Evolutionary conservation across 768 basidiomycete genomes (phyloP).

Genomic region (Paxillus ammoniavirescens): DNA sequence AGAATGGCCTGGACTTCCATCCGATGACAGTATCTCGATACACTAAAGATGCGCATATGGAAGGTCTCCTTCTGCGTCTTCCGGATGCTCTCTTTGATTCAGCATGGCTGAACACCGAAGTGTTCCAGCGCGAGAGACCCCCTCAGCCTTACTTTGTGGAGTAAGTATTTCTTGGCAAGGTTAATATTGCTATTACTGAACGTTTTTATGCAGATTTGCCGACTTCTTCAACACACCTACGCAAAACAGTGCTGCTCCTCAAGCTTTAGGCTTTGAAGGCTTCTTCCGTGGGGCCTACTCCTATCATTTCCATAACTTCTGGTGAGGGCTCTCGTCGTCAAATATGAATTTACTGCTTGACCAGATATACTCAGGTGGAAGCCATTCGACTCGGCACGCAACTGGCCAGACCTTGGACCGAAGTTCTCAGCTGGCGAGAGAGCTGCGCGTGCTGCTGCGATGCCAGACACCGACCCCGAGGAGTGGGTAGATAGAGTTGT

Average conservation of each 20-base stretch:
- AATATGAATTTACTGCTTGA: background rate
- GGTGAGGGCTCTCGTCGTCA: conserved; percentile 44
- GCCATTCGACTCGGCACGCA: conserved; percentile 89
- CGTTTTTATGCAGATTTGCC: conserved; percentile 55
- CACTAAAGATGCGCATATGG: conserved; percentile 83
- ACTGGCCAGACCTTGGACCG: conserved; percentile 91
- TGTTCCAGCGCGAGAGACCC: conserved; percentile 87
- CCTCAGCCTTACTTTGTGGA: conserved; percentile 92
- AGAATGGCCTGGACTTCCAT: conserved; percentile 94
- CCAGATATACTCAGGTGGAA: conserved; percentile 70
- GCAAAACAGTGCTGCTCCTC: conserved; percentile 74
- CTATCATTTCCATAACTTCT: conserved; percentile 95
- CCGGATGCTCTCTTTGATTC: conserved; percentile 97
- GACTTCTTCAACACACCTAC: conserved; percentile 86
- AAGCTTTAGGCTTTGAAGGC: conserved; percentile 87
- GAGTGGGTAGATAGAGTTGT: conserved; percentile 43
- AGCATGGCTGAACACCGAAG: conserved; percentile 94
- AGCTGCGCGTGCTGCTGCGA: conserved; percentile 49
- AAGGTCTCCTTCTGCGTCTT: conserved; percentile 78
- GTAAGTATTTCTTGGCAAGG: conserved; percentile 39
- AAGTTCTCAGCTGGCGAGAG: conserved; percentile 77
- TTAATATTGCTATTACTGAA: conserved; percentile 1
- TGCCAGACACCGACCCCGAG: conserved; percentile 30
- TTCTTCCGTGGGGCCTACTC: conserved; percentile 96
- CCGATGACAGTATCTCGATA: conserved; percentile 94